Evolutionary conservation across 139 green algal genomes (phyloP).

Genomic region (Chlamydomonas schloesseri): DNA sequence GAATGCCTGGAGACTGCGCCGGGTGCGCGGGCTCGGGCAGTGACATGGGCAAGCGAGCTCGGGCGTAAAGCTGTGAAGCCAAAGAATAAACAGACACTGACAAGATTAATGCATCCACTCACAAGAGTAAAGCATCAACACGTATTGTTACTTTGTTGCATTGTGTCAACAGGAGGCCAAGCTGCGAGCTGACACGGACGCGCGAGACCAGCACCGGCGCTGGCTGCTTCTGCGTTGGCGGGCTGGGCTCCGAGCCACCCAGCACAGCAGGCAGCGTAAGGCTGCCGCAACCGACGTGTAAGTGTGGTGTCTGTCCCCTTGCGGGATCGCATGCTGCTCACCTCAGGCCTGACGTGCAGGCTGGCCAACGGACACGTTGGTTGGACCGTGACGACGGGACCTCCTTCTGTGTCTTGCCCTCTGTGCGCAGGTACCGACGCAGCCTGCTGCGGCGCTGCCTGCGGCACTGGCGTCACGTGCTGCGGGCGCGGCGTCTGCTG

Average conservation of each 20-base stretch:
- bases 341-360: no score
- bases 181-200: neutral
- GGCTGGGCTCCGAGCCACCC: neutral
- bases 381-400: no score
- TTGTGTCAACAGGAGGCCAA: neutral
- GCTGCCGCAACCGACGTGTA: neutral
- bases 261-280: neutral
- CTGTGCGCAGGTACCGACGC: neutral
- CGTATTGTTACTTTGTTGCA: neutral
- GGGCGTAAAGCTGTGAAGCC: no score
- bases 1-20: neutral
- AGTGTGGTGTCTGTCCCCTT: no score
- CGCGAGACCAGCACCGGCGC: neutral
- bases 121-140: no score
- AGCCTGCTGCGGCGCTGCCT: neutral
- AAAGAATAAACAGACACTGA: no score
- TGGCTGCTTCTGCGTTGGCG: conserved; percentile 17
- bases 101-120: no score
- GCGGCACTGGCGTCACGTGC: neutral
- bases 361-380: no score
- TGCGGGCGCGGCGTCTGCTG: neutral
- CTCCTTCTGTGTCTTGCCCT: no score
- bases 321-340: no score
- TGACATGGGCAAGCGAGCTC: no score
- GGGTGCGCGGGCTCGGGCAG: no score